Evolutionary conservation across 768 basidiomycete genomes (phyloP), one percentile per base, ranked within the genome.

Genomic region (Porpolomopsis calyptriformis): DNA sequence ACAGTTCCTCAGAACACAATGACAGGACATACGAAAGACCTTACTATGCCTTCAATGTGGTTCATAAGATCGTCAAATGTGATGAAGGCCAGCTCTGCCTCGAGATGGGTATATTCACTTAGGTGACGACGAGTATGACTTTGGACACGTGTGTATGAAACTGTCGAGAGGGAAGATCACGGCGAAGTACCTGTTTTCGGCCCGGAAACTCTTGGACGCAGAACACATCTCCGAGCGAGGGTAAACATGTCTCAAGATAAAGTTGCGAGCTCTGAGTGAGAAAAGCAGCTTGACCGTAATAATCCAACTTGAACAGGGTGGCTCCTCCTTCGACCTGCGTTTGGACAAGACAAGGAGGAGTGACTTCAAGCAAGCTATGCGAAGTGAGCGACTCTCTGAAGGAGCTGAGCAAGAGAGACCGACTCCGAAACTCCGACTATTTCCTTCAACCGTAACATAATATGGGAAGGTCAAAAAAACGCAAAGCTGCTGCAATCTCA

Each of bases 281-380:
- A 71, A 86, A 99, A 1, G 94, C 91, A 14, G 81, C 74, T 57
- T 93, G 81, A 18, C 92, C 91, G 57, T 98, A 99, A 63, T 98
- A 98, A 57, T 97, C 82, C 49, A 99, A 72, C 61, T 85, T 86
- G 77, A 98, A 98, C 18, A 98, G 73, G 4, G 92, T 97, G 11
- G 92, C 84, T 11, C 94, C 94, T 50, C 94, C 96, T 63, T 98
- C 94, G 44, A 98, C 96, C 55, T 93, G 91, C 0, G 96, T 98
- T 62, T 98, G 93, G 36, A 98, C 96, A 55, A 98, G 76, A 64
- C 92, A 96, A 0, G 96, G 96, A 1, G 96, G 90, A 0, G 91
- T 98, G 40, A 99, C 94, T 58, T 99, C 96, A 49, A 86, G 64
- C 35, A 92, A 66, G 57, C 77, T 77, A 59, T 85, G 71, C 16